phyloP scores from a whole-genome alignment of 495 filamentous ascomycete genomes.

The Penicillium waksmanii region DNA sequence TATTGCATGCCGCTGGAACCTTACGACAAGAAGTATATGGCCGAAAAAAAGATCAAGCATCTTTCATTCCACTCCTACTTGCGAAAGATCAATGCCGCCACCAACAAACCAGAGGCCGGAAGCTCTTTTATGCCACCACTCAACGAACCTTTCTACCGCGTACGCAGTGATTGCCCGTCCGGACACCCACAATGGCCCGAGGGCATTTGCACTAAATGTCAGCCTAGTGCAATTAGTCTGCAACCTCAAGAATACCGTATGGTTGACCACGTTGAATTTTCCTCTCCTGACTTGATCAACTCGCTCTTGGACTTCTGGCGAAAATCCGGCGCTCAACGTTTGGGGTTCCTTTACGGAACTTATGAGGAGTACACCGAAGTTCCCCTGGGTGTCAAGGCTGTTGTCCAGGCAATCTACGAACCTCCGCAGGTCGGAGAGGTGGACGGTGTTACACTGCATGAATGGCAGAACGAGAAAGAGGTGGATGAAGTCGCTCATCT shows the following conservation, averaged over 20 bases:
- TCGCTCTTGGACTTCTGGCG: slow-evolving; percentile 91
- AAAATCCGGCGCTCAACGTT: slow-evolving; percentile 72
- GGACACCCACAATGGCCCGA: slow-evolving; percentile 93
- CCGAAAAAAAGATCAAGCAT: slow-evolving; percentile 98
- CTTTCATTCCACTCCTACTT: slow-evolving; percentile 94
- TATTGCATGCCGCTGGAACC: slow-evolving; percentile 99
- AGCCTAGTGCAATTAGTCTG: slow-evolving; percentile 94
- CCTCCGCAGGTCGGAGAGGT: slow-evolving; percentile 87
- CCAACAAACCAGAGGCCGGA: slow-evolving; percentile 90
- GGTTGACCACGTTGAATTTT: slow-evolving; percentile 98
- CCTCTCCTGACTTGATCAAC: slow-evolving; percentile 79
- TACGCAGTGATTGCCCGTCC: slow-evolving; percentile 85
- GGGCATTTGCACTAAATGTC: slow-evolving; percentile 99
- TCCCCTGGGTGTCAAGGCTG: slow-evolving; percentile 90
- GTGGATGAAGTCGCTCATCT: slow-evolving; percentile 78
- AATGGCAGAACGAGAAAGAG: slow-evolving; percentile 87
- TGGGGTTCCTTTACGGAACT: slow-evolving; percentile 90
- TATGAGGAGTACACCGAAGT: slow-evolving; percentile 93
- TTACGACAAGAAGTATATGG: slow-evolving; percentile 82
- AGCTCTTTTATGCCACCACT: slow-evolving; percentile 95
- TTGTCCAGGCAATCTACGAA: slow-evolving; percentile 98
- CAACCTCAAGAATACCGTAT: slow-evolving; percentile 95
- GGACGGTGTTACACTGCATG: slow-evolving; percentile 86
- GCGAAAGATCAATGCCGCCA: slow-evolving; percentile 90
- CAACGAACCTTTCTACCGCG: slow-evolving; percentile 90